phyloP scores from a whole-genome alignment of 179 eudicot species.

The Actinidia chinensis region DNA sequence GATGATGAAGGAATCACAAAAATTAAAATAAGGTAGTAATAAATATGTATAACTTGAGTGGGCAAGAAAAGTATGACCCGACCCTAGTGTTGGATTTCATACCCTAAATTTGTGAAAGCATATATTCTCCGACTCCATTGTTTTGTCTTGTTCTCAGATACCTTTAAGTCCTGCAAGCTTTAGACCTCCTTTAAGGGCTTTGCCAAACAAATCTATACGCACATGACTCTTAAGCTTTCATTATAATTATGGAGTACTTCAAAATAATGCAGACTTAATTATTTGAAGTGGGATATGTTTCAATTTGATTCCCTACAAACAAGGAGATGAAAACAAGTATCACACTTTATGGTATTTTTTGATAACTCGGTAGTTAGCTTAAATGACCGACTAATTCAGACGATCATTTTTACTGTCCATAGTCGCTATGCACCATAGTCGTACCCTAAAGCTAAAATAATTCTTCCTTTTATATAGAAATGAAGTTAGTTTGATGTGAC shows the following conservation, averaged over 20 bases:
- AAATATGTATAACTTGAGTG: not conserved
- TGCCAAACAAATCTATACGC: constrained; percentile 20
- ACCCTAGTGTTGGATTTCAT: constrained; percentile 28
- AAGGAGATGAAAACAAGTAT: constrained; percentile 13
- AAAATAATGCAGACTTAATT: constrained; percentile 14
- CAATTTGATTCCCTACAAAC: not conserved
- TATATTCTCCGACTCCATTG: constrained; percentile 37
- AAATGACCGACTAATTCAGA: no score
- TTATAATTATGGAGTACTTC: not conserved
- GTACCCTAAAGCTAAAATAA: no score
- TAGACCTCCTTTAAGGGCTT: constrained; percentile 37
- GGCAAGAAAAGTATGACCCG: constrained; percentile 18
- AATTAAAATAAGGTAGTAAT: constrained; percentile 4
- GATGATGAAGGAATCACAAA: not conserved
- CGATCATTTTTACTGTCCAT: no score
- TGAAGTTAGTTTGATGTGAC: no score
- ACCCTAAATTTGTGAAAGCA: constrained; percentile 38
- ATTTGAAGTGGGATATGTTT: constrained; percentile 20
- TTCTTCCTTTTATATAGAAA: no score
- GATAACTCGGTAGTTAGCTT: no score
- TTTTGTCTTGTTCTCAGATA: constrained; percentile 39
- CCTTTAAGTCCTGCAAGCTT: constrained; percentile 34
- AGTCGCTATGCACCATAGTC: no score
- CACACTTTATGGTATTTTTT: not conserved
- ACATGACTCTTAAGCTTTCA: constrained; percentile 14